These are phyloP conservation scores for Phellopilus nigrolimitatus DNA, from an alignment of 1,284 basidiomycete genomes.

Conservation along the genomic window DNA sequence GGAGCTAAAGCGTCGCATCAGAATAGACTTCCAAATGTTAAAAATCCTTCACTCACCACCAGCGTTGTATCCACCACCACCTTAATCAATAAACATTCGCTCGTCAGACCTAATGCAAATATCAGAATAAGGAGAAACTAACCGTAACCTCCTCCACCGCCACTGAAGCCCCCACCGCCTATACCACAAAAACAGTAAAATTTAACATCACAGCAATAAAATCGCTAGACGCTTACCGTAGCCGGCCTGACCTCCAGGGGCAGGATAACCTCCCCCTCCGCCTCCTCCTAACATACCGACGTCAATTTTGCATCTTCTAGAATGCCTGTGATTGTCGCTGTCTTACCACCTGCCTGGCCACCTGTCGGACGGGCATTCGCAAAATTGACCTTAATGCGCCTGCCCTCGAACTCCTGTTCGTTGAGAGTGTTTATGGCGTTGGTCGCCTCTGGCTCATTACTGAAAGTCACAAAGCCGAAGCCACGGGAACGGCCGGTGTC, in stretches of 20 bases:
- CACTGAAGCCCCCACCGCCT: constrained; percentile 2
- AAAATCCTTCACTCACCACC: constrained; percentile 7
- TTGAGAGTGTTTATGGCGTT: constrained; percentile 77
- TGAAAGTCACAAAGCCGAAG: constrained; percentile 92
- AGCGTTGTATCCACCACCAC: constrained; percentile 23
- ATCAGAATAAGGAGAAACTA: too few relatives aligned
- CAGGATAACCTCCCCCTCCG: too few relatives aligned
- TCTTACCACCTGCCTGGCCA: constrained; percentile 50
- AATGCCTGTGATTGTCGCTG: too few relatives aligned
- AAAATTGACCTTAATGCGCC: constrained; percentile 90
- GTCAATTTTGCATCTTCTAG: too few relatives aligned
- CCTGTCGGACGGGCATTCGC: constrained; percentile 78
- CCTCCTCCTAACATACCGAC: constrained; percentile 25
- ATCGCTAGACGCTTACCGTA: not conserved
- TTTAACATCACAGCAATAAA: not conserved
- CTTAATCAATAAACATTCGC: too few relatives aligned
- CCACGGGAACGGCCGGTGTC: constrained; percentile 95
- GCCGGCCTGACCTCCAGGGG: too few relatives aligned
- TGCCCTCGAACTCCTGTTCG: constrained; percentile 92
- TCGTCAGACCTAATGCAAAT: too few relatives aligned
- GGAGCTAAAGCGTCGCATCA: constrained; percentile 20
- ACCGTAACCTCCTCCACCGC: constrained; percentile 7
- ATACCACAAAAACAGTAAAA: not conserved
- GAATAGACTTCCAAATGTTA: not conserved
- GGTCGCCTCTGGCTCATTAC: constrained; percentile 60